Evolutionary conservation across 257 asterid genomes (phyloP), one percentile per base, ranked within the genome.

Genomic region (Orobanche coerulescens): DNA sequence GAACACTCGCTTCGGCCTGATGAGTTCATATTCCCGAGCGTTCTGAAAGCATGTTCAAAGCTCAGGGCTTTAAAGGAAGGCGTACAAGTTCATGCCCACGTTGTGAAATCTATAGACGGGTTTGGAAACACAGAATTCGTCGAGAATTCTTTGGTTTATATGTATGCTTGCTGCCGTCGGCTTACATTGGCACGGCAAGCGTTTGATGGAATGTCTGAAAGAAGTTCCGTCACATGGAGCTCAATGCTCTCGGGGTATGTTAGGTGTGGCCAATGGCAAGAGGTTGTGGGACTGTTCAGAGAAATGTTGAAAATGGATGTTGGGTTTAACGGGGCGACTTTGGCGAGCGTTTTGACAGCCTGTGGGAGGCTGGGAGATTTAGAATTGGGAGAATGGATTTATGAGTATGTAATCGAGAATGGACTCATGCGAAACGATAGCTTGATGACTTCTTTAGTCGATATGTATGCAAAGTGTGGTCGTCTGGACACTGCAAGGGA

Each of bases 381-480:
- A 61, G 81, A 76, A 34, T 53, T 76, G 28, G 88, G 88, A 28
- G 64, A 74, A 25, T 72, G 79, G 82, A 69, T 82, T 46, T 24
- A 71, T 39, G 64, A 74, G 18, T 64, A 76, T 56, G 68, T 22
- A 24, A 61, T 59, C 47, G 65, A 0, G 48, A 79, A 76, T 57
- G 77, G 71, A 15, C 58, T 78, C 31, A n/a, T 56, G 68, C 37
- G 23, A 43, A 65, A 70, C 49, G 50, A 46, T 18, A 48, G 19
- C 52, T 73, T 81, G 74, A 40, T 69, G 34, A 79, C 81, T 34
- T 71, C 85, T 43, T 67, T 78, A 12, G 56, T 76, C 20, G 82
- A 76, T 58, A 76, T 76, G 85, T 78, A 74, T 14, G 66, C 76
- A 12, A 82, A 74, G 68, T 78, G 81, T 18, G 79, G 79, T 10